Conservation (phyloP, 129 eudicot genomes). For the Flaveria robusta region DNA sequence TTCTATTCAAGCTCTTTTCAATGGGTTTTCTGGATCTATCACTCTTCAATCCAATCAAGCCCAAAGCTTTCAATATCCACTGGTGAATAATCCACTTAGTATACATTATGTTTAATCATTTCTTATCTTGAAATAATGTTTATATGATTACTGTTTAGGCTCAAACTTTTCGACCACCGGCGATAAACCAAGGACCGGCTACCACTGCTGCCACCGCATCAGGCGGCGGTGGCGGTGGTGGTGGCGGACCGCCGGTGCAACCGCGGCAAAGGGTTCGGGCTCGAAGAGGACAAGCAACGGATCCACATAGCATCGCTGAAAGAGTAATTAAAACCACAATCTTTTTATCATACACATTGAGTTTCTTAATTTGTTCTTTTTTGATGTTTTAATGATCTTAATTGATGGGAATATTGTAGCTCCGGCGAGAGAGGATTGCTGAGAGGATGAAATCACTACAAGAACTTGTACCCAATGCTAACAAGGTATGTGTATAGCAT, state of each 20-base stretch:
- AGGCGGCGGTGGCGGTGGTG: slow-evolving; percentile 42
- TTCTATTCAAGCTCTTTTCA: slow-evolving; percentile 57
- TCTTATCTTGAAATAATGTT: background rate
- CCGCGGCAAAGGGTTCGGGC: slow-evolving; percentile 89
- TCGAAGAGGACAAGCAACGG: slow-evolving; percentile 90
- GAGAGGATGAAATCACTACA: slow-evolving; percentile 83
- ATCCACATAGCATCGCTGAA: slow-evolving; percentile 88
- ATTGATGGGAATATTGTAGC: slow-evolving; percentile 40
- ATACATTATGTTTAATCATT: no score
- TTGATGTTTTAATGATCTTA: background rate
- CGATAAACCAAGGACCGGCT: slow-evolving; percentile 35
- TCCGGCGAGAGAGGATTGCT: slow-evolving; percentile 83
- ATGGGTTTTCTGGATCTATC: slow-evolving; percentile 49
- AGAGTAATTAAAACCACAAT: slow-evolving; percentile 38
- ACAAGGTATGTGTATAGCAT: slow-evolving; percentile 80
- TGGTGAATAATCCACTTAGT: slow-evolving; percentile 35
- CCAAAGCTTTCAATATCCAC: slow-evolving; percentile 51
- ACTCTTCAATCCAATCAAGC: slow-evolving; percentile 52
- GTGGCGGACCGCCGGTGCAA: slow-evolving; percentile 50
- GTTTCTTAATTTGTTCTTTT: slow-evolving; percentile 1
- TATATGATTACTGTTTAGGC: slow-evolving; percentile 31
- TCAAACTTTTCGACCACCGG: slow-evolving; percentile 50
- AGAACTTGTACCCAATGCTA: slow-evolving; percentile 89
- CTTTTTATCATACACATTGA: background rate
- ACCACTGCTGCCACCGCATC: slow-evolving; percentile 33